These are phyloP conservation scores for Epichloe sibirici DNA, from an alignment of 2,329 filamentous ascomycete species.

Conservation along the genomic window DNA sequence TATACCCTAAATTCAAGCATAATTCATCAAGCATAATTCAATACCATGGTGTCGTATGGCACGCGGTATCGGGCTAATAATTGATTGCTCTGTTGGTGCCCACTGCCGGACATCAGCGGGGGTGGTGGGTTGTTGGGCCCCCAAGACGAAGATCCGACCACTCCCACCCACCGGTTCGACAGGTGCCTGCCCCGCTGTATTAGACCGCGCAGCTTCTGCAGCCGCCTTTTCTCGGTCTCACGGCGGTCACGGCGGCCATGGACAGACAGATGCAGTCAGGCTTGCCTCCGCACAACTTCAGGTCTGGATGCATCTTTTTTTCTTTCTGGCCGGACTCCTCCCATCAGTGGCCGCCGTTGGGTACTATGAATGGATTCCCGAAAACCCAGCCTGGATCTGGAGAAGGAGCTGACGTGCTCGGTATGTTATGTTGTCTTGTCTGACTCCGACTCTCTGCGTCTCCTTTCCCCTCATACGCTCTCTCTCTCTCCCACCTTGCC, in stretches of 20 bases:
- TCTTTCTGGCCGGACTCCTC: neutral
- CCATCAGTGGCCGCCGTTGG: neutral
- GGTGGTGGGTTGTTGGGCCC: too few species aligned
- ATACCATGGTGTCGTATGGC: too few species aligned
- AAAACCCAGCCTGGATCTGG: conserved; percentile 54
- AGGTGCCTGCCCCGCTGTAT: neutral
- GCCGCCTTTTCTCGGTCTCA: neutral
- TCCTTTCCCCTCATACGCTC: conserved; percentile 13
- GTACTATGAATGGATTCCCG: conserved; percentile 37
- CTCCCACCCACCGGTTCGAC: neutral
- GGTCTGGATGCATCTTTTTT: neutral
- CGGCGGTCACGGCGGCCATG: neutral
- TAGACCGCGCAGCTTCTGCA: neutral
- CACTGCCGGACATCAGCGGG: too few species aligned
- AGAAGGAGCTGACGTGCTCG: conserved; percentile 90
- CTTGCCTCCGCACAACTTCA: neutral
- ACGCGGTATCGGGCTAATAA: too few species aligned
- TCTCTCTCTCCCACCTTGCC: conserved; percentile 3
- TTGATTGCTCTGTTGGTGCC: too few species aligned
- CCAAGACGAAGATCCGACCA: too few species aligned
- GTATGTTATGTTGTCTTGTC: conserved; percentile 39
- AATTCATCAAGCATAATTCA: too few species aligned
- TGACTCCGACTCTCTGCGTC: neutral
- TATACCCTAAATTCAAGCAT: too few species aligned
- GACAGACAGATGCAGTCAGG: neutral